phyloP scores from a whole-genome alignment of 257 asterid species.

The Solanum habrochaites region DNA sequence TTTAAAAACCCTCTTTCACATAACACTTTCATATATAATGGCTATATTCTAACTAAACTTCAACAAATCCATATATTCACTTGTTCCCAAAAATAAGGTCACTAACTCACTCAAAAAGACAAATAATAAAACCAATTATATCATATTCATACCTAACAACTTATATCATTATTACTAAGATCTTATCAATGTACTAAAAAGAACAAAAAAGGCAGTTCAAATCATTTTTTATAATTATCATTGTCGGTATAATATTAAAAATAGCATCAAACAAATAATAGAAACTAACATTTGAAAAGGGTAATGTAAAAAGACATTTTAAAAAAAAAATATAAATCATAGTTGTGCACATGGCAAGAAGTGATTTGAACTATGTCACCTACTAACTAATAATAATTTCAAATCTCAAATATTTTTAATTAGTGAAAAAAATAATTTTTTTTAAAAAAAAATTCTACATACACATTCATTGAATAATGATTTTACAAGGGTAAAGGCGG shows the following conservation, averaged over 20 bases:
- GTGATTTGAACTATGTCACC: background rate
- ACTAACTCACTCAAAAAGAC: conserved; percentile 17
- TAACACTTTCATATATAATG: background rate
- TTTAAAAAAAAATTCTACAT: background rate
- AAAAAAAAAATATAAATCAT: background rate
- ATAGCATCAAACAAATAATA: background rate
- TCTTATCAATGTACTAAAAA: conserved; percentile 2
- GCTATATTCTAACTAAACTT: background rate
- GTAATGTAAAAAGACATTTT: background rate
- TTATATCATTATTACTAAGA: background rate
- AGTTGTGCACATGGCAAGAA: background rate
- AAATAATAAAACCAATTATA: conserved; percentile 42
- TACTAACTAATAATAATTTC: background rate
- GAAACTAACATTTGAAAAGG: conserved; percentile 2
- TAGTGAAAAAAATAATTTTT: background rate
- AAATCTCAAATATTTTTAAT: background rate
- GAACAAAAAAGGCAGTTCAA: conserved; percentile 1
- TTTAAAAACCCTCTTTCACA: too few relatives aligned
- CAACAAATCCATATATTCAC: conserved; percentile 28
- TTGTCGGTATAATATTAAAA: background rate
- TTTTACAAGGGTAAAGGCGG: background rate
- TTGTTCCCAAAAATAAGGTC: background rate
- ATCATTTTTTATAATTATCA: background rate
- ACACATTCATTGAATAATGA: background rate
- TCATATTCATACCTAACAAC: conserved; percentile 25